These are phyloP conservation scores for Clitoria ternatea DNA, from an alignment of 306 rosid species.

Conservation along the genomic window DNA sequence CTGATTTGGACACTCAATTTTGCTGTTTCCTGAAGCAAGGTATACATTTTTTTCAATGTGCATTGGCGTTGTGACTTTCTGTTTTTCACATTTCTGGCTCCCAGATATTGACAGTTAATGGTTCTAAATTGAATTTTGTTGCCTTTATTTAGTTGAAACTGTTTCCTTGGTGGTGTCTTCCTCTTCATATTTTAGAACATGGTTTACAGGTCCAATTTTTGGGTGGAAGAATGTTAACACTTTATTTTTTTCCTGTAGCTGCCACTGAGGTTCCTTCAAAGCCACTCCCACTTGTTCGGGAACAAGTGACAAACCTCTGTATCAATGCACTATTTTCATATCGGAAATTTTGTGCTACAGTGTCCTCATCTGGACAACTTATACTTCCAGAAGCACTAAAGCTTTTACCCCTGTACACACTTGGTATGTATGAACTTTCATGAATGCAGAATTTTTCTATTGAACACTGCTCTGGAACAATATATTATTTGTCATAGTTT, in stretches of 20 bases:
- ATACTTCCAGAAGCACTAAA: conserved; percentile 99
- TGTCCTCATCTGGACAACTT: conserved; percentile 95
- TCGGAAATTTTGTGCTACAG: conserved; percentile 96
- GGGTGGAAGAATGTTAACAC: conserved; percentile 10
- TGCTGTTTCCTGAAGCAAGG: conserved; percentile 97
- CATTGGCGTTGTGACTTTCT: neutral
- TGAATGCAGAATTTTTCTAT: conserved; percentile 6
- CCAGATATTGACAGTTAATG: conserved; percentile 5
- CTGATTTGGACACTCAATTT: conserved; percentile 95
- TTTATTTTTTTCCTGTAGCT: conserved; percentile 49
- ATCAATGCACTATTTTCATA: conserved; percentile 79
- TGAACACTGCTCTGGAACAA: neutral
- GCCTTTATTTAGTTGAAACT: neutral
- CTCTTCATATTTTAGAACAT: neutral
- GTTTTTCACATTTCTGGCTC: neutral
- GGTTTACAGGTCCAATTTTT: conserved; percentile 2
- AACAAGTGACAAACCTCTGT: conserved; percentile 86
- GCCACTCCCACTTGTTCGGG: conserved; percentile 77
- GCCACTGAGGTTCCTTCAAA: conserved; percentile 75
- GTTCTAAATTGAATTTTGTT: conserved; percentile 7
- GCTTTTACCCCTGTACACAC: conserved; percentile 91
- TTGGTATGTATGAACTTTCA: conserved; percentile 51
- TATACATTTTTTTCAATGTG: conserved; percentile 27
- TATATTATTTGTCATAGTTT: conserved; percentile 15
- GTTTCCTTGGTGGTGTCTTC: conserved; percentile 16